Conservation (phyloP, 202 grass and related monocot genomes). For the Setaria viridis region DNA sequence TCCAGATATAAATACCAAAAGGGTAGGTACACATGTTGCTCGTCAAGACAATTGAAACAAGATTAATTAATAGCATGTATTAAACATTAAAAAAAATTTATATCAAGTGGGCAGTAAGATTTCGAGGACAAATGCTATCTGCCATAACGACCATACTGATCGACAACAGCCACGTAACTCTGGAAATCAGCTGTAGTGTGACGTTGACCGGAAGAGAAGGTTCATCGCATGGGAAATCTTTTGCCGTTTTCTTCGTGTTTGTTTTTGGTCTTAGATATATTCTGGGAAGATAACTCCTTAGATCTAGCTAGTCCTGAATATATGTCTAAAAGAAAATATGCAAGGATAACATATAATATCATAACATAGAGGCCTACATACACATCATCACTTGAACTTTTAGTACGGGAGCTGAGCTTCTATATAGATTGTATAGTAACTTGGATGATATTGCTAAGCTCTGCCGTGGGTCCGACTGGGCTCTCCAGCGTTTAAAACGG, state of each 20-base stretch:
- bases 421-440: too few relatives aligned
- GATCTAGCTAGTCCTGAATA: background rate
- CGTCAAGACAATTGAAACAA: too few relatives aligned
- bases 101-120: too few relatives aligned
- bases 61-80: too few relatives aligned
- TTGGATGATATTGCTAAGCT: too few relatives aligned
- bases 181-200: background rate
- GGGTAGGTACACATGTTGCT: too few relatives aligned
- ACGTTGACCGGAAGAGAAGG: conserved; percentile 30
- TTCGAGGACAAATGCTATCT: background rate
- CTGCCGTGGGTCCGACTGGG: too few relatives aligned
- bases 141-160: background rate
- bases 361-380: too few relatives aligned
- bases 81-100: too few relatives aligned
- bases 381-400: background rate
- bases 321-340: background rate
- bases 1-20: too few relatives aligned
- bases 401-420: too few relatives aligned
- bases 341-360: too few relatives aligned
- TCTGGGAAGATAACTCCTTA: background rate
- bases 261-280: background rate
- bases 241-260: conserved; percentile 45
- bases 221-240: conserved; percentile 34
- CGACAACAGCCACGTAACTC: background rate
- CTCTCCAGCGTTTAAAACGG: background rate